Evolutionary conservation across 768 basidiomycete species (phyloP).

Genomic region (Neoboletus brunneissimus): DNA sequence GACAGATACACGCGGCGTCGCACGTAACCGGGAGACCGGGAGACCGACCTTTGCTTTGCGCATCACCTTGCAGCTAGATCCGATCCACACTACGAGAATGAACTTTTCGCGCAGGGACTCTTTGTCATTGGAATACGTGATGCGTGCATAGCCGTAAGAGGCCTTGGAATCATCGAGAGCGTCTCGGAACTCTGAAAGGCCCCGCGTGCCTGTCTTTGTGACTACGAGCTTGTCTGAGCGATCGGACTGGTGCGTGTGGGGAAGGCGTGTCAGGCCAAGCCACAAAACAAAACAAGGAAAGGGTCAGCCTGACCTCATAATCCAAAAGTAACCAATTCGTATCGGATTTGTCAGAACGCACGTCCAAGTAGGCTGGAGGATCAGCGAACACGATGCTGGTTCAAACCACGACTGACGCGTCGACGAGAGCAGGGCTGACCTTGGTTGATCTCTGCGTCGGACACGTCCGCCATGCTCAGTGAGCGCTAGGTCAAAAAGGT

Average conservation of each 20-base stretch:
- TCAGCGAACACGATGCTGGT: constrained; percentile 7
- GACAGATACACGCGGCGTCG: constrained; percentile 15
- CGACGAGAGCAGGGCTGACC: constrained; percentile 43
- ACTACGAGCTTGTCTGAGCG: constrained; percentile 78
- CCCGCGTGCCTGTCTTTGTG: constrained; percentile 76
- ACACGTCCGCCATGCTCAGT: constrained; percentile 70
- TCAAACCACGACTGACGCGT: constrained; percentile 11
- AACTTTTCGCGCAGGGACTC: constrained; percentile 89
- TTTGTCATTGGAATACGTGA: constrained; percentile 84
- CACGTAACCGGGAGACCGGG: constrained; percentile 17
- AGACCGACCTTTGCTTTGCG: constrained; percentile 78
- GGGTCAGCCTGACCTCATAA: constrained; percentile 59
- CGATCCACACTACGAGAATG: constrained; percentile 82
- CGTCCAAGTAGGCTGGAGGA: constrained; percentile 75
- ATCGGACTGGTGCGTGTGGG: constrained; percentile 47
- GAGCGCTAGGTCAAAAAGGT: neutral
- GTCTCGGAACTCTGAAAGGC: constrained; percentile 73
- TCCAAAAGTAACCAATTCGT: constrained; percentile 90
- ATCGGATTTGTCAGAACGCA: constrained; percentile 80
- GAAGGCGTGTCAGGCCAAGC: constrained; percentile 19
- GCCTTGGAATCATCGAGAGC: constrained; percentile 70
- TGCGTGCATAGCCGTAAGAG: constrained; percentile 80
- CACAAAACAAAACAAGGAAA: neutral
- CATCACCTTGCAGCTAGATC: constrained; percentile 82
- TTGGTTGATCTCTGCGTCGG: constrained; percentile 67